Percentiles rank a stretch among this genome's conserved stretches.
phyloP scores from a whole-genome alignment of 805 yeast genomes.

The Zygotorulaspora florentina region DNA sequence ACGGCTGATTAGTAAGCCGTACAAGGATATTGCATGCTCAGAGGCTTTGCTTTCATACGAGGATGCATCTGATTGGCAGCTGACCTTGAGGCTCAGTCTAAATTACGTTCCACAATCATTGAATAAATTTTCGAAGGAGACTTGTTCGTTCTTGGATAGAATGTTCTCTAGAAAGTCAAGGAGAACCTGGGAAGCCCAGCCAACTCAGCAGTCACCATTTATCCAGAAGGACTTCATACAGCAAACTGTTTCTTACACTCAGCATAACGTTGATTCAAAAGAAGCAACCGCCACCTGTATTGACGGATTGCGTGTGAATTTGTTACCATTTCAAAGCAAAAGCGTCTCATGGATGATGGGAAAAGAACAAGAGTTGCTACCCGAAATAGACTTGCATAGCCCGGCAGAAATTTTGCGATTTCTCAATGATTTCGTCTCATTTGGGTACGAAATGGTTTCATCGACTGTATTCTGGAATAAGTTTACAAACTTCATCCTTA shows the following conservation, averaged over 20 bases:
- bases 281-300: not conserved
- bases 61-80: conserved; percentile 8
- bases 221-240: conserved; percentile 27
- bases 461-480: conserved; percentile 29
- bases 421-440: conserved; percentile 25
- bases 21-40: conserved; percentile 11
- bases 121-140: conserved; percentile 28
- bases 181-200: not conserved
- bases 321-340: conserved; percentile 32
- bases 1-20: conserved; percentile 7
- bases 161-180: conserved; percentile 14
- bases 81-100: conserved; percentile 8
- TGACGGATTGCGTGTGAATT: conserved; percentile 13
- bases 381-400: not conserved
- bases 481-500: conserved; percentile 29
- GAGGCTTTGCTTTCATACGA: conserved; percentile 1
- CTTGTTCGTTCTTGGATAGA: conserved; percentile 21
- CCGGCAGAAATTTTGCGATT: conserved; percentile 14
- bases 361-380: conserved; percentile 18
- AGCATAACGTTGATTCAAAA: conserved; percentile 8
- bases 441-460: conserved; percentile 27
- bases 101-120: conserved; percentile 14
- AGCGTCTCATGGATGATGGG: conserved; percentile 34
- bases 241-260: conserved; percentile 25
- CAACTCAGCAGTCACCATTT: conserved; percentile 13